Base-by-base conservation (phyloP, 805 yeast genomes). In the Yarrowia divulgata region DNA sequence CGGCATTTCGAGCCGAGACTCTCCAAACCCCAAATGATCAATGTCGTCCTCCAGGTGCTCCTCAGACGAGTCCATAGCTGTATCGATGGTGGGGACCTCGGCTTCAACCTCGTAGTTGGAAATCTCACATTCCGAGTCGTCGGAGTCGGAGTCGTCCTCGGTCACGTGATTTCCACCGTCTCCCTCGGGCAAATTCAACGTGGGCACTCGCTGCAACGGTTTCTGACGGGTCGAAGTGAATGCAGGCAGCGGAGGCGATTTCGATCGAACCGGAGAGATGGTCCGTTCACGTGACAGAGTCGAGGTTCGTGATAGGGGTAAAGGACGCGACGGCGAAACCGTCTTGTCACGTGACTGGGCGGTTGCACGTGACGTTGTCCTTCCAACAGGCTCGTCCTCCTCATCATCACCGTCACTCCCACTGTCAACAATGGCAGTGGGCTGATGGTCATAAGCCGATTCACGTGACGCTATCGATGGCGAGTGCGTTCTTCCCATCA, bases 161-260 rank as follows among this genome's bases (percentile, higher is more conserved):
- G 32, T 14, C 34, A 19, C 34, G 34, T 54, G 32, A 23, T 55
- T 57, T 0, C 63, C 63, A 10, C 63, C 63, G 10, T 57, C 63
- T 8, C 63, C 63, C 23, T 57, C 48, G 16, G 63, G 63, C 19
- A 57, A 12, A 23, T 57, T 23, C 23, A 57, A 18, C 3, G 63
- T 57, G 4, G 63, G 63, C 8, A 57, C 48, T 5, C 63, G 60
- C 9, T 29, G 54, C 13, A 29, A 29, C 18, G 52, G 29, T n/a
- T 48, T 48, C 4, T 29, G 16, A 2, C 63, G 46, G 8, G 46
- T 35, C 0, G 63, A 57, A 2, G 48, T 57, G 19, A 57, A 57
- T 3, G 35, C 39, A 2, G 63, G 63, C 1, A 57, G 37, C 4
- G 62, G 46, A 14, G 62, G 62, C 10, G 62, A 55, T 16, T 39